phyloP scores from a whole-genome alignment of 2,329 filamentous ascomycete species.

The Thelonectria rubi region DNA sequence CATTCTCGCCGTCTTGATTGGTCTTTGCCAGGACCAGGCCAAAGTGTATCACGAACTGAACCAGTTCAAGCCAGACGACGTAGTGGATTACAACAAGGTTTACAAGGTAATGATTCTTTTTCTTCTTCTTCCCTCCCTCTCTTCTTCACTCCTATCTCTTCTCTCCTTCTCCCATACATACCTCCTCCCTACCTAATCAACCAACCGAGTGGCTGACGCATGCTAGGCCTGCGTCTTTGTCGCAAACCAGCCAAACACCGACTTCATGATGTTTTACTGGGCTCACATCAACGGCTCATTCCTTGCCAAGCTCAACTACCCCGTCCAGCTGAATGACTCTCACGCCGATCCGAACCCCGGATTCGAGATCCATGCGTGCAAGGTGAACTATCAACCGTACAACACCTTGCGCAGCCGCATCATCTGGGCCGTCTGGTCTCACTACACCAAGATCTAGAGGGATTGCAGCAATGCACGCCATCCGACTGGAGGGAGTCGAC shows the following conservation, averaged over 20 bases:
- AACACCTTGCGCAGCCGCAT: background rate
- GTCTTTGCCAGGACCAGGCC: constrained; percentile 37
- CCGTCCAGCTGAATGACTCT: constrained; percentile 11
- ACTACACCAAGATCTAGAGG: background rate
- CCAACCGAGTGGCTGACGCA: background rate
- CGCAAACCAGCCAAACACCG: constrained; percentile 31
- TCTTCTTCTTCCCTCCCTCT: no score
- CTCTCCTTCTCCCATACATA: background rate
- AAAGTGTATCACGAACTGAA: background rate
- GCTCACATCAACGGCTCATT: constrained; percentile 31
- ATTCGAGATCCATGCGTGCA: constrained; percentile 25
- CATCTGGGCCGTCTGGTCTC: background rate
- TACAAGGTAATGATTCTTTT: background rate
- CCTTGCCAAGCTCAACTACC: constrained; percentile 38
- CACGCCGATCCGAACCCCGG: background rate
- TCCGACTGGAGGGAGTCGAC: background rate
- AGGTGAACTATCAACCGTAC: constrained; percentile 32
- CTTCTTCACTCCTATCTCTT: no score
- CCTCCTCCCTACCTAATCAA: background rate
- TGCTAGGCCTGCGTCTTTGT: constrained; percentile 30
- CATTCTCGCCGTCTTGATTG: constrained; percentile 37
- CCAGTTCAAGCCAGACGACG: no score
- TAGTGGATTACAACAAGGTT: background rate
- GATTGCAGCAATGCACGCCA: no score
- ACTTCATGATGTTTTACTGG: constrained; percentile 36